Conservation (phyloP, 2,329 filamentous ascomycete species). For the Rhinocladiella similis region DNA sequence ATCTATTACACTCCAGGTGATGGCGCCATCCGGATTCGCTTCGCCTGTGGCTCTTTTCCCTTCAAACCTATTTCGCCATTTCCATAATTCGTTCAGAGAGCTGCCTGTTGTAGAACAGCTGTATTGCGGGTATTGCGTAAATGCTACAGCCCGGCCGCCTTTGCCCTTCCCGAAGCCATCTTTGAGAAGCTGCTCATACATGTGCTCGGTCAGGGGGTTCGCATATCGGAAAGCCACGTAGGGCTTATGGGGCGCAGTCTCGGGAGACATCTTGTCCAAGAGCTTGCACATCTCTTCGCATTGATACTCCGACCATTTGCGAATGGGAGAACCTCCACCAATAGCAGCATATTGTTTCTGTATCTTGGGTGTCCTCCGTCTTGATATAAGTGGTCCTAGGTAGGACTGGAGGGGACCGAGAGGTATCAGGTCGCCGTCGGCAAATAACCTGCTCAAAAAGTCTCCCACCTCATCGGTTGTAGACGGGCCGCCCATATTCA, state of each 20-base stretch:
- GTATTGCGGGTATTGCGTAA: slow-evolving; percentile 98
- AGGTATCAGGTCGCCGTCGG: slow-evolving; percentile 93
- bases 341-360: slow-evolving; percentile 93
- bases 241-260: slow-evolving; percentile 93
- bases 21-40: slow-evolving; percentile 63
- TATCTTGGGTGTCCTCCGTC: slow-evolving; percentile 90
- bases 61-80: slow-evolving; percentile 84
- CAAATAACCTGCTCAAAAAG: slow-evolving; percentile 88
- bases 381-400: slow-evolving; percentile 82
- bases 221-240: slow-evolving; percentile 98
- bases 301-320: slow-evolving; percentile 97
- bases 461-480: slow-evolving; percentile 83
- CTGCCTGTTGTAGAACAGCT: slow-evolving; percentile 96
- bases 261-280: slow-evolving; percentile 83
- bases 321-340: slow-evolving; percentile 94
- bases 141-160: slow-evolving; percentile 91
- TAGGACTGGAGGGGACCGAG: slow-evolving; percentile 88
- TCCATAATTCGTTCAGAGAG: slow-evolving; percentile 96
- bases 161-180: slow-evolving; percentile 90
- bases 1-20: slow-evolving; percentile 97
- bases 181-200: slow-evolving; percentile 77
- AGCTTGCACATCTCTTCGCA: slow-evolving; percentile 96
- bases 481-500: slow-evolving; percentile 97
- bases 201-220: slow-evolving; percentile 87
- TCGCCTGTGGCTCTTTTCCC: slow-evolving; percentile 64